Percentiles rank a stretch among this genome's conserved stretches.
These are phyloP conservation scores for Histomonas meleagridis DNA, from an alignment of 208 protist genomes.

Conservation along the genomic window DNA sequence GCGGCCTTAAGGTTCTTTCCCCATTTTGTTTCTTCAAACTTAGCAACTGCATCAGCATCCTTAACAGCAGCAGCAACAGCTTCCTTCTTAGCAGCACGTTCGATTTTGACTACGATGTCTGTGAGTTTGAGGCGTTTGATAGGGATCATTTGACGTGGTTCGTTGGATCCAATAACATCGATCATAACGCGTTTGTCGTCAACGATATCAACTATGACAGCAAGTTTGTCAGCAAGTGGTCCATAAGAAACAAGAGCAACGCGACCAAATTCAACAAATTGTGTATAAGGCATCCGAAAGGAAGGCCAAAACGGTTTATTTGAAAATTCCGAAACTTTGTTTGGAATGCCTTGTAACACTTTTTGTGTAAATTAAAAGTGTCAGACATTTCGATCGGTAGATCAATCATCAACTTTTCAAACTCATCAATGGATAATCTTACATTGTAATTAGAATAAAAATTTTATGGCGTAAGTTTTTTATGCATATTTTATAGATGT, in stretches of 20 bases:
- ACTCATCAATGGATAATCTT: no score
- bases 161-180: not conserved
- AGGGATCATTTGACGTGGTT: not conserved
- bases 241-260: slow-evolving; percentile 45
- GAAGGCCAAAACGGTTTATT: not conserved
- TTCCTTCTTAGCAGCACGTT: not conserved
- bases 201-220: slow-evolving; percentile 42
- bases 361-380: no score
- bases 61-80: not conserved
- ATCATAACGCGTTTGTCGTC: slow-evolving; percentile 28
- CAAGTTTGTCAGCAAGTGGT: slow-evolving; percentile 40
- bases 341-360: no score
- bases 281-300: not conserved
- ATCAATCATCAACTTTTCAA: no score
- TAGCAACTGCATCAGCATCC: not conserved
- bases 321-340: no score
- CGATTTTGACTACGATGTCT: not conserved
- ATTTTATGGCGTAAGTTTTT: no score
- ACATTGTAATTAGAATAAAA: no score
- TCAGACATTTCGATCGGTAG: no score
- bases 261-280: slow-evolving; percentile 45
- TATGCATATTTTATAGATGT: no score
- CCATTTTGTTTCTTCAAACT: not conserved
- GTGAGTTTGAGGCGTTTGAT: not conserved
- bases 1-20: not conserved